Evolutionary conservation across 2,329 filamentous ascomycete species (phyloP).

Genomic region (Diplodia scrobiculata): DNA sequence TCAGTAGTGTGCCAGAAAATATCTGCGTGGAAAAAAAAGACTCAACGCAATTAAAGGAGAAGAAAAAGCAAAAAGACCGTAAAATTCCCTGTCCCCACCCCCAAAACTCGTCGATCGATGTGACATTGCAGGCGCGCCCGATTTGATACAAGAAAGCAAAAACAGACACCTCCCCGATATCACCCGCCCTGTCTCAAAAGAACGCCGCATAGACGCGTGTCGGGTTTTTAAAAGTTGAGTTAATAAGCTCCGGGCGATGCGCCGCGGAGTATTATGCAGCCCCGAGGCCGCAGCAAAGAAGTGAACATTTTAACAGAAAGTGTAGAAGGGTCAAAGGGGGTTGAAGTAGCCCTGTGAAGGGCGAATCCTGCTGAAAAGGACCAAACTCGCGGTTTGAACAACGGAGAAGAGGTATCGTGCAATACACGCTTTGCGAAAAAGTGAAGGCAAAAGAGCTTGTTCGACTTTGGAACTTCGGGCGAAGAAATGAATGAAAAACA

Average conservation of each 20-base stretch:
- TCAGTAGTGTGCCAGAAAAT: too few species aligned
- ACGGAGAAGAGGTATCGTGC: conserved; percentile 25
- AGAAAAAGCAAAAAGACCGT: background rate
- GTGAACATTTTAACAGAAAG: background rate
- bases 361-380: background rate
- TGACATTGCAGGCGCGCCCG: background rate
- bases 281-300: background rate
- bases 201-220: background rate
- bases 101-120: background rate
- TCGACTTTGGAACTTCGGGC: conserved; percentile 6
- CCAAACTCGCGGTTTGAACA: background rate
- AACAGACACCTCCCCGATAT: background rate
- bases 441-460: conserved; percentile 5
- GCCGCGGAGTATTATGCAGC: background rate
- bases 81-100: background rate
- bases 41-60: background rate
- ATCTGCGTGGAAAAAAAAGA: background rate
- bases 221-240: background rate
- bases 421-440: conserved; percentile 20
- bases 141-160: background rate
- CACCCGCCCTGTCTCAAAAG: background rate
- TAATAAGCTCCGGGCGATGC: background rate
- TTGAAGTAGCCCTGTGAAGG: background rate
- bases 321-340: background rate
- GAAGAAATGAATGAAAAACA: conserved; percentile 3